These are phyloP conservation scores for Stentor roeselii DNA, from an alignment of 73 alveolate genomes.

Conservation along the genomic window DNA sequence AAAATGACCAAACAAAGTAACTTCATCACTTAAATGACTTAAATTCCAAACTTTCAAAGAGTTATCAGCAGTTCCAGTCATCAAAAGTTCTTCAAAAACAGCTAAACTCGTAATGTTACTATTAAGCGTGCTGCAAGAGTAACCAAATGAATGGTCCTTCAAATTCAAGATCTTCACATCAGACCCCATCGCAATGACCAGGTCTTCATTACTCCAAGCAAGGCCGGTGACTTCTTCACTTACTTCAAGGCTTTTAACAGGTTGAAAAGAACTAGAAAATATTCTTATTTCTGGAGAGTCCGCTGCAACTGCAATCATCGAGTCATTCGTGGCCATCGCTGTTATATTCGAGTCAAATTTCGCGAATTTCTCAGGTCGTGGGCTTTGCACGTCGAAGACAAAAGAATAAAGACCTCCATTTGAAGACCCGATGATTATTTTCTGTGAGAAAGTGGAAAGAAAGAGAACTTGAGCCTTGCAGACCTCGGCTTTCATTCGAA, in stretches of 20 bases:
- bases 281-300: too few relatives aligned
- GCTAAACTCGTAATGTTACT: neutral
- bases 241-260: neutral
- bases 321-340: too few relatives aligned
- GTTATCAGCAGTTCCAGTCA: neutral
- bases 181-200: neutral
- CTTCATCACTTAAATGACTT: neutral
- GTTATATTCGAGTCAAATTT: too few relatives aligned
- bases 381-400: neutral
- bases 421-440: neutral
- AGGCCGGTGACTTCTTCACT: neutral
- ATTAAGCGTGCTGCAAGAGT: neutral
- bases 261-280: too few relatives aligned
- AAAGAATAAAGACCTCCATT: neutral
- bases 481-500: neutral
- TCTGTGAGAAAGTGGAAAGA: neutral
- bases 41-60: neutral
- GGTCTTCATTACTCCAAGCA: neutral
- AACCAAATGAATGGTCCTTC: neutral
- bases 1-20: neutral
- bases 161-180: neutral
- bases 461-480: neutral
- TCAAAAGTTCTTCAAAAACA: neutral
- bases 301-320: too few relatives aligned
- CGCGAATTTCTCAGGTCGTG: neutral